Base-by-base conservation (phyloP, 192 early-diverging fungal species). In the Coemansia sp. region DNA sequence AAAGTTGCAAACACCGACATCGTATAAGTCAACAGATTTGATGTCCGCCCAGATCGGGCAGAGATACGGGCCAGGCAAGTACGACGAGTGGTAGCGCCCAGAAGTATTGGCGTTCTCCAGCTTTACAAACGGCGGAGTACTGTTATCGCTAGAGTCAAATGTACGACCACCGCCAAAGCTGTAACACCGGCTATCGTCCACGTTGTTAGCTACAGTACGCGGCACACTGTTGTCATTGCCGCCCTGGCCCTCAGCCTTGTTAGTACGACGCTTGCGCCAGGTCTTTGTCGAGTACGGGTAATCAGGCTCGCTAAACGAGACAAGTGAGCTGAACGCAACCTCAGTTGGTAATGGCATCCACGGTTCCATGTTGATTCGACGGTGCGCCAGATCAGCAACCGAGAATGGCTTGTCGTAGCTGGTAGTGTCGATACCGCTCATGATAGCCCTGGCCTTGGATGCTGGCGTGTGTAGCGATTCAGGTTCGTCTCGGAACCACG, bases 1-100 rank as follows among this genome's bases (percentile, higher is more conserved):
- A 45, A 83, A 46, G 34, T 77, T 78, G 70, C 76, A 78, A 37
- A 61, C 67, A 15, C 80, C 76, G 19, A 83, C 76, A 41, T 83
- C 80, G 36, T 83, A 83, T 41, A 78, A 44, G 55, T 83, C 80
- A 23, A 83, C 80, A 11, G 80, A 70, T 27, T 69, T 75, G 29
- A 77, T 77, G n/a, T 83, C 80, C 21, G 80, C 62, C 80, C 80
- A 83, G 59, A 83, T 74, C 21, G 80, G 80, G 53, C 80, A 83
- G 61, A 83, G 57, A 17, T 75, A 78, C 37, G 80, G 80, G 1
- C 80, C 76, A 5, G 75, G 80, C 23, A 83, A 11, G 60, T 71
- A 75, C 32, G 80, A 83, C 34, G 42, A 12, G 42, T 83, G 80
- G 70, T 69, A 83, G 42, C 76, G 57, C 1, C 80, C 80, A 12